Conservation (phyloP, 768 basidiomycete genomes). For the Rhizopogon vinicolor region DNA sequence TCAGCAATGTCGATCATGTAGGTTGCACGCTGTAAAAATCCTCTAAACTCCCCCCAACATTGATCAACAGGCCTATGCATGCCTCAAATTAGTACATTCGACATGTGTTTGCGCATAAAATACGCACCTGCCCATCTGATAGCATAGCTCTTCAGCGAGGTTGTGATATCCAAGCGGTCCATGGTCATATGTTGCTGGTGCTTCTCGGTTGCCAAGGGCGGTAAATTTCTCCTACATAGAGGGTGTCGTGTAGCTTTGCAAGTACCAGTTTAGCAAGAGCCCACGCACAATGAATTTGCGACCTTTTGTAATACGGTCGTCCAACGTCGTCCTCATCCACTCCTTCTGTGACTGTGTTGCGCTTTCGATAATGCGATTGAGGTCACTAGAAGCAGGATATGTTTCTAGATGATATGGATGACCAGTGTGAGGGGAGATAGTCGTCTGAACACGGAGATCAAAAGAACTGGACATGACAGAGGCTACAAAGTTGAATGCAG, state of each 20-base stretch:
- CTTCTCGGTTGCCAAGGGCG: constrained; percentile 14
- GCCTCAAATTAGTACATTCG: neutral
- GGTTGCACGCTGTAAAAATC: constrained; percentile 74
- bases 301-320: constrained; percentile 67
- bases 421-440: constrained; percentile 70
- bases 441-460: constrained; percentile 51
- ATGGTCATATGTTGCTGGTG: constrained; percentile 43
- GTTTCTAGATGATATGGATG: constrained; percentile 56
- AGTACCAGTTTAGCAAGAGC: neutral
- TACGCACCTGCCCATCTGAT: constrained; percentile 88
- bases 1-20: constrained; percentile 86
- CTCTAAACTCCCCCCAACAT: constrained; percentile 72
- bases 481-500: too few species aligned
- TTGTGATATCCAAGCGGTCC: constrained; percentile 43
- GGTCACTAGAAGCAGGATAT: constrained; percentile 60
- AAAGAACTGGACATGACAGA: constrained; percentile 2
- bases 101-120: neutral
- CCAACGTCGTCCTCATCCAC: constrained; percentile 60
- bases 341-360: constrained; percentile 65
- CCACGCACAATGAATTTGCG: constrained; percentile 58
- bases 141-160: constrained; percentile 69
- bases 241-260: constrained; percentile 36
- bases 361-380: constrained; percentile 54
- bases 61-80: constrained; percentile 70
- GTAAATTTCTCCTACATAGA: constrained; percentile 30